phyloP scores from a whole-genome alignment of 495 filamentous ascomycete genomes.

The Xylaria cubensis region DNA sequence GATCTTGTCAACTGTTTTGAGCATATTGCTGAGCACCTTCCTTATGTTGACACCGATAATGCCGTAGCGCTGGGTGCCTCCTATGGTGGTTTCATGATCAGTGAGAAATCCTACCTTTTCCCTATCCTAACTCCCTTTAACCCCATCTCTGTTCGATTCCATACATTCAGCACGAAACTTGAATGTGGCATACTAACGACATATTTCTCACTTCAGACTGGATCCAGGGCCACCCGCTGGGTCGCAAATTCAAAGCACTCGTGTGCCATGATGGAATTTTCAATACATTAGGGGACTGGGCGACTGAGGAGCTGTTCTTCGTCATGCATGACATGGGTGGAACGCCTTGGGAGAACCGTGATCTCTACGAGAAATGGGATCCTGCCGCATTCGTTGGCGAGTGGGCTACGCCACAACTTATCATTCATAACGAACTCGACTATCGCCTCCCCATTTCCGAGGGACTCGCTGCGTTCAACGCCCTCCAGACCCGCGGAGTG shows the following conservation, averaged over 20 bases:
- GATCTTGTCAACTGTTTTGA: constrained; percentile 84
- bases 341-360: constrained; percentile 73
- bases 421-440: constrained; percentile 92
- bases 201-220: constrained; percentile 54
- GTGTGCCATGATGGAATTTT: constrained; percentile 93
- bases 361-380: constrained; percentile 82
- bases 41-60: constrained; percentile 77
- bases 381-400: constrained; percentile 67
- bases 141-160: neutral
- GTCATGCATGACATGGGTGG: constrained; percentile 83
- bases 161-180: neutral
- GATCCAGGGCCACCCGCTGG: constrained; percentile 72
- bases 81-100: constrained; percentile 90
- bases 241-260: constrained; percentile 84
- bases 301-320: constrained; percentile 89
- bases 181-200: constrained; percentile 23
- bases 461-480: constrained; percentile 86
- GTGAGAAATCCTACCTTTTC: constrained; percentile 36
- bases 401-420: constrained; percentile 86
- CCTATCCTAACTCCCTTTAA: neutral
- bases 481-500: constrained; percentile 75
- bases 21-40: constrained; percentile 71
- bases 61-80: constrained; percentile 84
- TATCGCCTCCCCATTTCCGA: constrained; percentile 86
- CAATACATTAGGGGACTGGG: constrained; percentile 74